A percentile compares a stretch with the other conserved stretches of the same genome.
Evolutionary conservation across 2,329 filamentous ascomycete species (phyloP).

Genomic region (Blastomyces emzantsi): DNA sequence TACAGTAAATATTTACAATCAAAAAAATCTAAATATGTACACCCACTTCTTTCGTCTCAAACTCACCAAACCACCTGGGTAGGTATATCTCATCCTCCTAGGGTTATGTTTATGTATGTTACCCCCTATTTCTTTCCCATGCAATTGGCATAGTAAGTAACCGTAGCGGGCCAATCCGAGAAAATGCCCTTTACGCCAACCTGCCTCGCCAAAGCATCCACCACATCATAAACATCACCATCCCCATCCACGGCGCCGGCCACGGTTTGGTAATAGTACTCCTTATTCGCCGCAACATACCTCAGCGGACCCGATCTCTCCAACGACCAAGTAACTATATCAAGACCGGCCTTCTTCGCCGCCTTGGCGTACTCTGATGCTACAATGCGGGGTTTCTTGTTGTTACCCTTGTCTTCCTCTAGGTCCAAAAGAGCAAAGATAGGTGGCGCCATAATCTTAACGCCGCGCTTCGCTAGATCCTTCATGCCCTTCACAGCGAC

Average conservation of each 20-base stretch:
- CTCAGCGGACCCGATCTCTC: slow-evolving; percentile 56
- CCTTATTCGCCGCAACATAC: slow-evolving; percentile 41
- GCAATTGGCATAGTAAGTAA: slow-evolving; percentile 65
- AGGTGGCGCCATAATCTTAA: slow-evolving; percentile 55
- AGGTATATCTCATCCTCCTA: too few species aligned
- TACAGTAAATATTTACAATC: slow-evolving; percentile 1
- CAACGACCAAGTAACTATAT: slow-evolving; percentile 60
- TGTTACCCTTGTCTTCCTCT: slow-evolving; percentile 34
- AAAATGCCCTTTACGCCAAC: slow-evolving; percentile 56
- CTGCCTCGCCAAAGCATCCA: slow-evolving; percentile 55
- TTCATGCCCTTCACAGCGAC: slow-evolving; percentile 50
- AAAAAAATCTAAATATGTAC: neutral
- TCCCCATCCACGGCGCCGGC: slow-evolving; percentile 50
- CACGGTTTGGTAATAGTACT: slow-evolving; percentile 47
- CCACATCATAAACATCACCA: slow-evolving; percentile 57
- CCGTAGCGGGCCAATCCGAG: slow-evolving; percentile 59
- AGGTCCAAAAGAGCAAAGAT: slow-evolving; percentile 53
- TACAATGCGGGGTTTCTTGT: slow-evolving; percentile 26
- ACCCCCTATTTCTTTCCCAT: slow-evolving; percentile 36
- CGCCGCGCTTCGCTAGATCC: slow-evolving; percentile 47
- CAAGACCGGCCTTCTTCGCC: slow-evolving; percentile 52
- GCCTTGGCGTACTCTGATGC: slow-evolving; percentile 54
- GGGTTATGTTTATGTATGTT: too few species aligned
- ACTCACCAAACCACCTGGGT: neutral
- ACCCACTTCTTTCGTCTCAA: neutral